Percentiles rank a stretch among this genome's conserved stretches.
Evolutionary conservation across 495 filamentous ascomycete species (phyloP).

Genomic region (Haplographium delicatum): DNA sequence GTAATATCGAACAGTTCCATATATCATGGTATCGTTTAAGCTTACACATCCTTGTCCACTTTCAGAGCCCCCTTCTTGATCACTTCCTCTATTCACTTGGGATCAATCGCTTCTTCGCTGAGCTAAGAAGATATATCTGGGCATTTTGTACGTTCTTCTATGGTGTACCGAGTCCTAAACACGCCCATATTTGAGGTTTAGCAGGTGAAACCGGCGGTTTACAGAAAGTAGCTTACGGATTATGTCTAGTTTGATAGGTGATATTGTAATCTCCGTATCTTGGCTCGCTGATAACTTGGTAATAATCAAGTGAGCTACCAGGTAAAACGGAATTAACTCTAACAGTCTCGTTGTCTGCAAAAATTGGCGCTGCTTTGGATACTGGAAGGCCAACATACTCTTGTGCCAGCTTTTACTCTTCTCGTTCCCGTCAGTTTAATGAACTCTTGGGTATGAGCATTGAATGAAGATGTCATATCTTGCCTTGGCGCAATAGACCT

Average conservation of each 20-base stretch:
- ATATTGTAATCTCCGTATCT: constrained; percentile 23
- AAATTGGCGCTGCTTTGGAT: too few species aligned
- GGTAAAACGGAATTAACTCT: constrained; percentile 16
- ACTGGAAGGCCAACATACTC: neutral
- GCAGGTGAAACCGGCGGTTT: neutral
- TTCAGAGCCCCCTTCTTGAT: constrained; percentile 12
- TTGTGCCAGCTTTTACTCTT: constrained; percentile 31
- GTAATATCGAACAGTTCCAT: neutral
- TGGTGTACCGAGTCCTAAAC: constrained; percentile 17
- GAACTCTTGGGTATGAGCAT: constrained; percentile 58
- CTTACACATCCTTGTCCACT: neutral
- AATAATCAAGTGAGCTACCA: constrained; percentile 12
- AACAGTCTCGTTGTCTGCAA: constrained; percentile 19
- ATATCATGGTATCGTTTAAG: neutral
- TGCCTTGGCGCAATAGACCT: constrained; percentile 45
- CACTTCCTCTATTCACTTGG: constrained; percentile 19
- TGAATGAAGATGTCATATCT: constrained; percentile 55
- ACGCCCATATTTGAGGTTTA: constrained; percentile 8
- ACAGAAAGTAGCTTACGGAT: constrained; percentile 8
- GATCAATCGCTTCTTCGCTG: constrained; percentile 15
- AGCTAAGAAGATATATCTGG: constrained; percentile 14
- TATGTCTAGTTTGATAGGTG: constrained; percentile 13
- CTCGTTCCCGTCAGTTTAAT: constrained; percentile 49
- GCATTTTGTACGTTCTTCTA: constrained; percentile 6
- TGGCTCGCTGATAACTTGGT: constrained; percentile 11